Base-by-base conservation (phyloP, 2,329 filamentous ascomycete species). In the Sporothrix variecibatus region DNA sequence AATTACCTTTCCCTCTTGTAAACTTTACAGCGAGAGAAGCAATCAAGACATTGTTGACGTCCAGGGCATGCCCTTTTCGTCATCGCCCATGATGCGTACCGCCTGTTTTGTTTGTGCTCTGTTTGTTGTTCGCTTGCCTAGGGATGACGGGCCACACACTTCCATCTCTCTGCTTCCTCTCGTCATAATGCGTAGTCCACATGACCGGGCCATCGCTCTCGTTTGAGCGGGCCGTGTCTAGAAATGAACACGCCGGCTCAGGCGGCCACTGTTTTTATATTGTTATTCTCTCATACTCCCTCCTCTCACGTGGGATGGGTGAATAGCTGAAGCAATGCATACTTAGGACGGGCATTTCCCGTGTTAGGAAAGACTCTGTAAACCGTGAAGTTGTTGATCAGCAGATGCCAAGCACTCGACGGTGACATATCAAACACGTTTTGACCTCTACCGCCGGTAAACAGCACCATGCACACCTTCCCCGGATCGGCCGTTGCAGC, bases 401-500 rank as follows among this genome's bases (percentile, higher is more conserved):
- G 28, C 28, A 17, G 28, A 31, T 28, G 28, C 15, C 28, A 23
- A 64, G 20, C 17, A 23, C 51, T 28, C 12, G 23, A 56, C 23
- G 51, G 26, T 56, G 43, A 49, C 51, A 28, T 28, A 15, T 23
- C 34, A n/a, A 20, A 3, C 11, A 15, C 9, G n/a, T 15, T 23
- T 38, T 28, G 8, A 8, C 58, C 7, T 38, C 67, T 26, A 56
- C 5, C 1, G 40, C 28, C 58, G 64, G 2, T 17, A 40, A 40
- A 23, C 49, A 64, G 17, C 53, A 31, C 34, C 11, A 73, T 73
- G 71, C 9, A 20, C 6, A 60, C 49, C 17, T 9, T 73, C 26
- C 46, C 67, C 1, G 23, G 62, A 46, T 15, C 51, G 0, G 58
- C 75, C 23, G 34, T 77, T 11, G 43, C 73, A 1, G 70, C 75